These are phyloP conservation scores for Termitomyces eurrhizus DNA, from an alignment of 768 basidiomycete species.

Conservation along the genomic window DNA sequence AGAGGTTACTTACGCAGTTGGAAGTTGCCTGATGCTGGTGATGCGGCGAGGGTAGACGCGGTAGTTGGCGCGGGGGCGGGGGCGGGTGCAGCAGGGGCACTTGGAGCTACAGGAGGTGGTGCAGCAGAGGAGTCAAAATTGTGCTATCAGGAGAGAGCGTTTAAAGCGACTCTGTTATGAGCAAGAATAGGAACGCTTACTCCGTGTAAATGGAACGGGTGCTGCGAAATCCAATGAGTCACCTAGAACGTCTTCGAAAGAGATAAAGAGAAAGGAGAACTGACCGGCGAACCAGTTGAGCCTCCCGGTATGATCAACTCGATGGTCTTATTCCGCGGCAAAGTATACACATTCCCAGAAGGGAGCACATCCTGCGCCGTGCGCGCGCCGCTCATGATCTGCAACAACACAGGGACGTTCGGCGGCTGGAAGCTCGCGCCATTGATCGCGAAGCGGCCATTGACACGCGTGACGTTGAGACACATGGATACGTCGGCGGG, in stretches of 20 bases:
- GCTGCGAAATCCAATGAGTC: slow-evolving; percentile 15
- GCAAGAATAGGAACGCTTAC: slow-evolving; percentile 13
- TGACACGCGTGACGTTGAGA: background rate
- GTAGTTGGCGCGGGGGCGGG: background rate
- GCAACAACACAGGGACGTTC: background rate
- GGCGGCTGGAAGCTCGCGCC: background rate
- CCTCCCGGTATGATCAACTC: slow-evolving; percentile 40
- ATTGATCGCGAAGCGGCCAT: slow-evolving; percentile 2
- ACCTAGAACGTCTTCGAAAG: background rate
- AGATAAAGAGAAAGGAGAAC: background rate
- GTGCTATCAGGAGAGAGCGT: slow-evolving; percentile 21
- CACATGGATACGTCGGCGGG: background rate
- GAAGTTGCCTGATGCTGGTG: slow-evolving; percentile 1
- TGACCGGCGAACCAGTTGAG: slow-evolving; percentile 24
- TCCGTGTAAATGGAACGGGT: slow-evolving; percentile 27
- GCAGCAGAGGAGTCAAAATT: slow-evolving; percentile 29
- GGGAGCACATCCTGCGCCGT: slow-evolving; percentile 24
- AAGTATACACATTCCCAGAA: slow-evolving; percentile 34
- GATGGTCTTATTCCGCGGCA: slow-evolving; percentile 41
- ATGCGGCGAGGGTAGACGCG: background rate
- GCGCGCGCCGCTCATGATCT: slow-evolving; percentile 3
- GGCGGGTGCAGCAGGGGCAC: background rate
- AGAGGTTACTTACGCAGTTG: slow-evolving; percentile 6
- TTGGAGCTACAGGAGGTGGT: no score
- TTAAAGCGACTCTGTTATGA: background rate